Evolutionary conservation across 2,329 filamentous ascomycete genomes (phyloP).

Genomic region (Parafenestella ontariensis): DNA sequence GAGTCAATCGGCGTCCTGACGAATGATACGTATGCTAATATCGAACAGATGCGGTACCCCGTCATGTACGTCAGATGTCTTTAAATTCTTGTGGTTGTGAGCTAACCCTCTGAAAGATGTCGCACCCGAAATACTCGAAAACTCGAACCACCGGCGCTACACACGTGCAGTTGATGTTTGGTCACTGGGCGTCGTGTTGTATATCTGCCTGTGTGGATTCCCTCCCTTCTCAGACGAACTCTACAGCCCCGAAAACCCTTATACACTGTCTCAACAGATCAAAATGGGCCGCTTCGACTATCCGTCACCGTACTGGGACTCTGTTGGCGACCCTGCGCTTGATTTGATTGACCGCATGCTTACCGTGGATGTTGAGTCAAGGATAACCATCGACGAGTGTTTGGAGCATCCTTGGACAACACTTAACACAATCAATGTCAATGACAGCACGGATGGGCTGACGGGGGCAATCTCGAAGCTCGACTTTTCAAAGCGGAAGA

Average conservation of each 20-base stretch:
- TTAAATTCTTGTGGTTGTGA: background rate
- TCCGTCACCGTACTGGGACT: constrained; percentile 95
- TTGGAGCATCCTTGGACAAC: constrained; percentile 90
- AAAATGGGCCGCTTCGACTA: constrained; percentile 90
- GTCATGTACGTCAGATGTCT: constrained; percentile 63
- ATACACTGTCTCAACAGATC: constrained; percentile 87
- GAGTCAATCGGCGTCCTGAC: constrained; percentile 33
- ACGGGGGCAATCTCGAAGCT: constrained; percentile 84
- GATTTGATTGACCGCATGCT: constrained; percentile 97
- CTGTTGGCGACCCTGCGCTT: constrained; percentile 82
- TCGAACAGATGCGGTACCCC: constrained; percentile 78
- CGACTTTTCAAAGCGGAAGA: constrained; percentile 82
- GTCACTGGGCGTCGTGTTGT: constrained; percentile 96
- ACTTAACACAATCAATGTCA: constrained; percentile 61
- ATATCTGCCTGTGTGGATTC: constrained; percentile 96
- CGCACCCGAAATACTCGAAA: constrained; percentile 91
- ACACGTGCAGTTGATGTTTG: constrained; percentile 95
- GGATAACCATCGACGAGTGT: constrained; percentile 90
- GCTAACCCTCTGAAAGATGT: constrained; percentile 65
- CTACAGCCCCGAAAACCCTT: constrained; percentile 80
- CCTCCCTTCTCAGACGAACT: constrained; percentile 97
- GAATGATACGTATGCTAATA: constrained; percentile 27
- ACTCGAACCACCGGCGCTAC: constrained; percentile 82
- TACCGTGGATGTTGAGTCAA: constrained; percentile 80
- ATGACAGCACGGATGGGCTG: constrained; percentile 90